Evolutionary conservation across 106 monocot species (phyloP).

Genomic region (Acorus calamus): DNA sequence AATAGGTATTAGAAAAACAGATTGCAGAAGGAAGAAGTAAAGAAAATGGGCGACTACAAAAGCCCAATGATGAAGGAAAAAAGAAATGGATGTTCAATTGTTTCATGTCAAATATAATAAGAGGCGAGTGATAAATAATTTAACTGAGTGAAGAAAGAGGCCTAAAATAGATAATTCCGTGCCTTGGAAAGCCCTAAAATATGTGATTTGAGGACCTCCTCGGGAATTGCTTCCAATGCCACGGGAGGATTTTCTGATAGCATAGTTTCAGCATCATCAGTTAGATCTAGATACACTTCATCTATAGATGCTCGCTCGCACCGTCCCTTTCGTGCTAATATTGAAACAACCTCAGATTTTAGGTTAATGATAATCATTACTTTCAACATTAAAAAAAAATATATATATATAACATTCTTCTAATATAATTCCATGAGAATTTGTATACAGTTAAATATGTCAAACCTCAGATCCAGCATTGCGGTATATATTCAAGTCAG

Average conservation of each 20-base stretch:
- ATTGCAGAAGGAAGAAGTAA: too few relatives aligned
- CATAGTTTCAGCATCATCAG: slow-evolving; percentile 78
- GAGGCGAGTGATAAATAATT: too few relatives aligned
- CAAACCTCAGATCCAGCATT: slow-evolving; percentile 90
- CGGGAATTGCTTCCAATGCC: slow-evolving; percentile 37
- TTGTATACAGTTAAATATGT: not conserved
- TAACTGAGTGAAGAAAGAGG: not conserved
- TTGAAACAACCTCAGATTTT: slow-evolving; percentile 60
- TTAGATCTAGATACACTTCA: slow-evolving; percentile 96
- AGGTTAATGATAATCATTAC: not conserved
- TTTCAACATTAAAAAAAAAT: not conserved
- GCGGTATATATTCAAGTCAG: slow-evolving; percentile 76
- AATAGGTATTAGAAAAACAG: too few relatives aligned
- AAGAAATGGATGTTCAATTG: too few relatives aligned
- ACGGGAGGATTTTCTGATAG: slow-evolving; percentile 53
- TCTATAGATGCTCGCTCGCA: slow-evolving; percentile 98
- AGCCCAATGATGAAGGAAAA: too few relatives aligned
- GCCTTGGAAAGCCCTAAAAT: slow-evolving; percentile 60
- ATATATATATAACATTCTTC: not conserved
- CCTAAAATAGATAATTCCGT: slow-evolving; percentile 6
- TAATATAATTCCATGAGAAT: not conserved
- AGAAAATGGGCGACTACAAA: too few relatives aligned
- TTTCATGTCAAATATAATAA: too few relatives aligned
- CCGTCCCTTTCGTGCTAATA: slow-evolving; percentile 65
- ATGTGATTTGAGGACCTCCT: slow-evolving; percentile 72